These are phyloP conservation scores for Strobilomyces confusus DNA, from an alignment of 768 basidiomycete species.

Conservation along the genomic window DNA sequence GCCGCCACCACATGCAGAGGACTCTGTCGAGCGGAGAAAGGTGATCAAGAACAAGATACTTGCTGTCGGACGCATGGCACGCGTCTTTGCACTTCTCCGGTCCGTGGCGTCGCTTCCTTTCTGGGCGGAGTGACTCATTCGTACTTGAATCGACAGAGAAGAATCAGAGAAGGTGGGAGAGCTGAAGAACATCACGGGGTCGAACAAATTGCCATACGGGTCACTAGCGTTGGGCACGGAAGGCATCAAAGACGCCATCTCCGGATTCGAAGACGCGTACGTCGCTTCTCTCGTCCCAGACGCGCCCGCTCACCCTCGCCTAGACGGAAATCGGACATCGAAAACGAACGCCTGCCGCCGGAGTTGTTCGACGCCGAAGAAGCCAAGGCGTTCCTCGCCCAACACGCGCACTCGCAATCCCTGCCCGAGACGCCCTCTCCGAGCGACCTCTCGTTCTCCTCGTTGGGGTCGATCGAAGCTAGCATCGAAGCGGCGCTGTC, in stretches of 20 bases:
- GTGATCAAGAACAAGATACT: constrained; percentile 98
- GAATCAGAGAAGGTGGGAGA: constrained; percentile 98
- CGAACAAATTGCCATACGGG: constrained; percentile 74
- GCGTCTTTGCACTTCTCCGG: constrained; percentile 95
- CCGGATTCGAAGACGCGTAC: constrained; percentile 92
- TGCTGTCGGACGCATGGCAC: constrained; percentile 93
- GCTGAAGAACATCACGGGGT: constrained; percentile 85
- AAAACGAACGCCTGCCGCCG: constrained; percentile 97
- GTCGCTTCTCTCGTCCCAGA: constrained; percentile 30
- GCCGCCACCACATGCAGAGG: constrained; percentile 39
- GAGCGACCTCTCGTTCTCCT: constrained; percentile 40
- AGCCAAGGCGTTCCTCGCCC: constrained; percentile 56
- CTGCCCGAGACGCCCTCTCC: constrained; percentile 51
- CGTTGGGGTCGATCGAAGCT: constrained; percentile 42
- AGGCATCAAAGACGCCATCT: constrained; percentile 92
- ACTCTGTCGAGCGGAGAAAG: constrained; percentile 71
- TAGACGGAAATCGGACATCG: constrained; percentile 95
- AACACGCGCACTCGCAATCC: constrained; percentile 31
- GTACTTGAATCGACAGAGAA: constrained; percentile 51
- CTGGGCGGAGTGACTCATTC: neutral
- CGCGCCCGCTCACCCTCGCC: neutral
- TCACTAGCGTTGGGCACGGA: constrained; percentile 85
- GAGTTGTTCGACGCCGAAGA: constrained; percentile 83
- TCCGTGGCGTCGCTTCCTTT: constrained; percentile 36
- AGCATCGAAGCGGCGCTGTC: constrained; percentile 33